These are phyloP conservation scores for Byssochlamys sp. DNA, from an alignment of 2,329 filamentous ascomycete genomes.

Conservation along the genomic window DNA sequence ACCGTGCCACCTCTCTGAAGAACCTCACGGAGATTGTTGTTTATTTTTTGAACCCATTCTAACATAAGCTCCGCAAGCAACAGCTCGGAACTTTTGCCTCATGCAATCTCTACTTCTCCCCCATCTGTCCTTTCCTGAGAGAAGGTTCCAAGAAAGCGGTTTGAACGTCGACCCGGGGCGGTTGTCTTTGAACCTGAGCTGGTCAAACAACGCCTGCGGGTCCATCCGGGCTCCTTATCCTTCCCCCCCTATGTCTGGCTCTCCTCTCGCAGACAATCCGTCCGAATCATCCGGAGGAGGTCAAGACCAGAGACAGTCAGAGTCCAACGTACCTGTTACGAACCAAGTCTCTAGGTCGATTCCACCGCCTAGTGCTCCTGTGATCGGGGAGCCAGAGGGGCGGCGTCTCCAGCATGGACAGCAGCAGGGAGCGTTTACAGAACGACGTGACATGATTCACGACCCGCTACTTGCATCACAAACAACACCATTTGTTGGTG, in stretches of 20 bases:
- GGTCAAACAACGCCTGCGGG: slow-evolving; percentile 29
- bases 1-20: not conserved
- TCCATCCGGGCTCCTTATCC: slow-evolving; percentile 30
- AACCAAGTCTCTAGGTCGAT: slow-evolving; percentile 6
- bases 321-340: slow-evolving; percentile 15
- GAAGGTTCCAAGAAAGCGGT: slow-evolving; percentile 27
- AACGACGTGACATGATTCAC: slow-evolving; percentile 10
- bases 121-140: slow-evolving; percentile 26
- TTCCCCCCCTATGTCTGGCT: slow-evolving; percentile 37
- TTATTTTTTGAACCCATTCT: not conserved
- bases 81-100: slow-evolving; percentile 10
- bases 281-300: slow-evolving; percentile 27
- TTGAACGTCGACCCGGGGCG: slow-evolving; percentile 26
- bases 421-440: slow-evolving; percentile 4
- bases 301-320: slow-evolving; percentile 22
- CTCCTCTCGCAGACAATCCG: slow-evolving; percentile 28
- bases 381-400: slow-evolving; percentile 8
- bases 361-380: slow-evolving; percentile 10
- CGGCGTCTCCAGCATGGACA: slow-evolving; percentile 8
- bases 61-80: slow-evolving; percentile 1
- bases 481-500: slow-evolving; percentile 4
- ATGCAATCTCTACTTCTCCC: slow-evolving; percentile 36
- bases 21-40: not conserved
- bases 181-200: slow-evolving; percentile 24
- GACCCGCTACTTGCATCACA: slow-evolving; percentile 12